Evolutionary conservation across 305 asterid genomes (phyloP).

Genomic region (Rubia balearica): DNA sequence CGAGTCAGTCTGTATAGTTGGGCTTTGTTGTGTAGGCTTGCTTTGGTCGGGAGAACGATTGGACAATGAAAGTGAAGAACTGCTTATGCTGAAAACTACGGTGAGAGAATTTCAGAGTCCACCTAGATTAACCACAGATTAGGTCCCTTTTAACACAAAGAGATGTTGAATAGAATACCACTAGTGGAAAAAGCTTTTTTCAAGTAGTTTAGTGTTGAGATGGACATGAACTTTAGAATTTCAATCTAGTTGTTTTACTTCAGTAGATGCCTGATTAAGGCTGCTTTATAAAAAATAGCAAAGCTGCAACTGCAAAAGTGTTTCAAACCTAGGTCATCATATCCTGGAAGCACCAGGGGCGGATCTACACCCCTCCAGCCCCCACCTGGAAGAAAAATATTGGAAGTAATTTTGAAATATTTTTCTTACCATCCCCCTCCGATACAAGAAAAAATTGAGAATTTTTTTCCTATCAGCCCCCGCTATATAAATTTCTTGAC

Average conservation of each 20-base stretch:
- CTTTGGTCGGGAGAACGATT: not conserved
- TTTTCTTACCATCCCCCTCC: no score
- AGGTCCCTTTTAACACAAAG: not conserved
- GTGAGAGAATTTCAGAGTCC: conserved; percentile 1
- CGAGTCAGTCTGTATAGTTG: not conserved
- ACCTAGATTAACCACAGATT: not conserved
- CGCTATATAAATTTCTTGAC: no score
- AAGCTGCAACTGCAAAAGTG: not conserved
- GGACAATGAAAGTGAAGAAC: not conserved
- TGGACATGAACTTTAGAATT: not conserved
- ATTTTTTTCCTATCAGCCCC: no score
- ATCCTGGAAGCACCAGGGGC: not conserved
- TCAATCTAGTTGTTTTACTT: not conserved
- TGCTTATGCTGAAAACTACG: not conserved
- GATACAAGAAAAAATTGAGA: no score
- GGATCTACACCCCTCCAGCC: no score
- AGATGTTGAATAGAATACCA: not conserved
- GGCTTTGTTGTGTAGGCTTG: not conserved
- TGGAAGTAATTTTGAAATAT: no score
- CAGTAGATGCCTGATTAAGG: not conserved
- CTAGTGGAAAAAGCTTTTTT: not conserved
- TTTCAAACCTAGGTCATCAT: not conserved
- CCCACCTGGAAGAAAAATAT: no score
- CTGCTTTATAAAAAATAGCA: not conserved
- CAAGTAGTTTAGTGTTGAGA: not conserved